Evolutionary conservation across 805 yeast species (phyloP).

Genomic region (Cyberlindnera meyerae): DNA sequence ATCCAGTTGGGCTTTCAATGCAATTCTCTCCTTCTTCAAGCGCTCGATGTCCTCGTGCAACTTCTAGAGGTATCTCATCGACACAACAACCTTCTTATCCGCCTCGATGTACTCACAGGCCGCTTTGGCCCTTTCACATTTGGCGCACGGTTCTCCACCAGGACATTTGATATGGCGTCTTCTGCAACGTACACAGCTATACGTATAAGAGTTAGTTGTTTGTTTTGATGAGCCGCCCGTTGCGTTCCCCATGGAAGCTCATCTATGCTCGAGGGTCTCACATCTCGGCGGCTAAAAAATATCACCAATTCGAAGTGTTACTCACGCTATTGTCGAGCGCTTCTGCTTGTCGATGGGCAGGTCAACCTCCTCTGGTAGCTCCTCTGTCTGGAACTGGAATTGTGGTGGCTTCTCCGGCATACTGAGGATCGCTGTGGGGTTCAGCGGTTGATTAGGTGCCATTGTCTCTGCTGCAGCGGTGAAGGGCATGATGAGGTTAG

Average conservation of each 20-base stretch:
- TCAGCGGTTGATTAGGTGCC: not conserved
- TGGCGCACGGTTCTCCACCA: constrained; percentile 69
- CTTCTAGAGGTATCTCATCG: constrained; percentile 62
- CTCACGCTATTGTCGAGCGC: constrained; percentile 22
- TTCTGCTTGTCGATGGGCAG: constrained; percentile 19
- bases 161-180: constrained; percentile 73
- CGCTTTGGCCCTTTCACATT: constrained; percentile 50
- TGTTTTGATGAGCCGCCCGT: no score
- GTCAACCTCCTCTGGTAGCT: constrained; percentile 7
- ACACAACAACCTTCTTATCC: constrained; percentile 66
- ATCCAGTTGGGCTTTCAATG: constrained; percentile 33
- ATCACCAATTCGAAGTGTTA: constrained; percentile 1
- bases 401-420: not conserved
- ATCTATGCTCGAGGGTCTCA: no score
- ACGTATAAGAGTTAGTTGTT: not conserved
- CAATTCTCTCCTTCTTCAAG: constrained; percentile 61
- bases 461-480: not conserved
- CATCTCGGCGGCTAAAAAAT: no score
- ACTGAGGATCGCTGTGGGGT: not conserved
- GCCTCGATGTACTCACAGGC: constrained; percentile 70
- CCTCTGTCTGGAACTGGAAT: constrained; percentile 5
- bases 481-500: not conserved
- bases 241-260: no score
- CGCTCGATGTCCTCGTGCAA: constrained; percentile 64
- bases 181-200: constrained; percentile 57